A percentile compares a stretch with the other conserved stretches of the same genome.
phyloP scores from a whole-genome alignment of 164 flowering plant genomes.

The Magnolia changhungtana region DNA sequence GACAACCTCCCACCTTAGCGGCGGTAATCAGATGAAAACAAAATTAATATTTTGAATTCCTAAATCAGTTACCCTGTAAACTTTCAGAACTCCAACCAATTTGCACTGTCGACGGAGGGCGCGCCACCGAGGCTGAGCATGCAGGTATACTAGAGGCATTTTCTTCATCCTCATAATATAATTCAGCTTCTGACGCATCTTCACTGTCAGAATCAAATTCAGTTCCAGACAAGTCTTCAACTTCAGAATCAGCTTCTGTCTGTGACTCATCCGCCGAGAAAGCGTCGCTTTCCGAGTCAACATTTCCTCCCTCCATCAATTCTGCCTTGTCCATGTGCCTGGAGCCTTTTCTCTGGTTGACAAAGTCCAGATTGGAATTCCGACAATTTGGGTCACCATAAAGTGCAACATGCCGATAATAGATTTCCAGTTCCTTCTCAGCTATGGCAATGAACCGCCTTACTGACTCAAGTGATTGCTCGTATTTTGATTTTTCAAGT shows the following conservation, averaged over 20 bases:
- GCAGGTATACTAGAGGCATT: neutral
- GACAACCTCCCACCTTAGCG: neutral
- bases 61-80: neutral
- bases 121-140: neutral
- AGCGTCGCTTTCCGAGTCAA: conserved; percentile 10
- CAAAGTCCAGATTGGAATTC: conserved; percentile 36
- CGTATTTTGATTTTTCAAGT: conserved; percentile 81
- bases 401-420: conserved; percentile 80
- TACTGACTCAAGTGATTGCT: conserved; percentile 88
- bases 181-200: neutral
- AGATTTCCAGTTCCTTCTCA: conserved; percentile 87
- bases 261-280: conserved; percentile 21
- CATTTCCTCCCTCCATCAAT: conserved; percentile 4
- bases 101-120: neutral
- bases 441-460: conserved; percentile 75
- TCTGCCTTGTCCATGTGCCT: conserved; percentile 10
- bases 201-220: conserved; percentile 19
- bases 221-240: conserved; percentile 26
- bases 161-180: neutral
- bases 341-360: conserved; percentile 24
- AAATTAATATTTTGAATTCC: neutral
- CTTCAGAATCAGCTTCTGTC: conserved; percentile 24
- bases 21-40: neutral
- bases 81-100: conserved; percentile 3
- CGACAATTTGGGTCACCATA: conserved; percentile 66